Conservation (phyloP, 192 early-diverging fungal genomes). For the Paraglomus brasilianum region DNA sequence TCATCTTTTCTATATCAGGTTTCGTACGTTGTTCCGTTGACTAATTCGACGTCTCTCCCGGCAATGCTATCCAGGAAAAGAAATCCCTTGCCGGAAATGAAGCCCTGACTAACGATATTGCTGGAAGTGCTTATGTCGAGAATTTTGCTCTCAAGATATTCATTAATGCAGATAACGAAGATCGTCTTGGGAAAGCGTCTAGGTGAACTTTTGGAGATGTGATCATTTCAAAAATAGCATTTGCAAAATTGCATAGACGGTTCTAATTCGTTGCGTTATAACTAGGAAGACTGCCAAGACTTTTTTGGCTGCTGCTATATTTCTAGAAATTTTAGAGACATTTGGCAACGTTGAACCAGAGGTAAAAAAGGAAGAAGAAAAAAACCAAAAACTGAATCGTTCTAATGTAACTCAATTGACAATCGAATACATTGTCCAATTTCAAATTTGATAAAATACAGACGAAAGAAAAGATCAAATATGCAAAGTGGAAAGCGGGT, state of each 20-base stretch:
- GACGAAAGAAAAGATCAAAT: constrained; percentile 87
- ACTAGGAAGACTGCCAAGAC: constrained; percentile 82
- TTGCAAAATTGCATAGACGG: background rate
- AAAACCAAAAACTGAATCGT: too few relatives aligned
- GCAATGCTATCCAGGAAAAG: constrained; percentile 60
- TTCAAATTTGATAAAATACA: constrained; percentile 26
- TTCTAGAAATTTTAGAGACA: constrained; percentile 80
- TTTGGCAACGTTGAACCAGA: constrained; percentile 78
- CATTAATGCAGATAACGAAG: constrained; percentile 87
- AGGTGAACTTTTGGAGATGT: constrained; percentile 57
- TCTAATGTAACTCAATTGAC: too few relatives aligned
- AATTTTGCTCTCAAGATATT: constrained; percentile 91
- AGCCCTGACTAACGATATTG: constrained; percentile 71
- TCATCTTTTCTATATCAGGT: background rate
- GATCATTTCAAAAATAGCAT: background rate
- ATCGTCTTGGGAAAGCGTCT: constrained; percentile 71
- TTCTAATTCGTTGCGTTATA: background rate
- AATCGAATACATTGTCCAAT: background rate
- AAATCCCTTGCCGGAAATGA: constrained; percentile 59
- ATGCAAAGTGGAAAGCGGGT: constrained; percentile 93
- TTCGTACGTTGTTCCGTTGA: background rate
- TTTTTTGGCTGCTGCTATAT: constrained; percentile 86
- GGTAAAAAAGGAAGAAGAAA: constrained; percentile 31
- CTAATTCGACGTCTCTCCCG: background rate
- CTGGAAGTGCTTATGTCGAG: constrained; percentile 80